Conservation (phyloP, 306 rosid species). For the Alnus glutinosa region DNA sequence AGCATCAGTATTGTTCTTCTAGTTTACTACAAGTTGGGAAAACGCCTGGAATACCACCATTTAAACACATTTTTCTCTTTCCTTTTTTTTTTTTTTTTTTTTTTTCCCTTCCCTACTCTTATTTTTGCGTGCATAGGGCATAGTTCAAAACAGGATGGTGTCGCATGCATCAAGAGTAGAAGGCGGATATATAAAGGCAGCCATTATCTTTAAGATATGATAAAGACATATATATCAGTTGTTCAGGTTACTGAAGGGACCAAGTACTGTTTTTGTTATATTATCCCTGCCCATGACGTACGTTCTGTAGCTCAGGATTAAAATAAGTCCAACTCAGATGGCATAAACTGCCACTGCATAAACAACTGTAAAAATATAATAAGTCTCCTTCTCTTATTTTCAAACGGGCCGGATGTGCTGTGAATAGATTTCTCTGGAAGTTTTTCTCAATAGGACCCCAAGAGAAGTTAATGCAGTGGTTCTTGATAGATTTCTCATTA, state of each 20-base stretch:
- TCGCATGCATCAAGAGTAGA: constrained; percentile 21
- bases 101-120: neutral
- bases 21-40: neutral
- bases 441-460: neutral
- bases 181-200: constrained; percentile 10
- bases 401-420: neutral
- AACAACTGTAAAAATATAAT: constrained; percentile 33
- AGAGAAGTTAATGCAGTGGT: neutral
- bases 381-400: too few relatives aligned
- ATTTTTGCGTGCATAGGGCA: constrained; percentile 11
- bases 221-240: constrained; percentile 33
- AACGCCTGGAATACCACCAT: neutral
- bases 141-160: constrained; percentile 6
- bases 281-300: constrained; percentile 39
- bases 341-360: constrained; percentile 13
- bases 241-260: constrained; percentile 24
- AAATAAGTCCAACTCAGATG: neutral
- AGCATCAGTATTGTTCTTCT: neutral
- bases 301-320: constrained; percentile 22
- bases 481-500: neutral
- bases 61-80: neutral
- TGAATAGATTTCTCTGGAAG: neutral
- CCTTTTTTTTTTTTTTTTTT: neutral
- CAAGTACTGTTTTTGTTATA: constrained; percentile 19
- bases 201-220: constrained; percentile 13